Conservation (phyloP, 208 protist species). For the Trypanosoma boissoni region DNA sequence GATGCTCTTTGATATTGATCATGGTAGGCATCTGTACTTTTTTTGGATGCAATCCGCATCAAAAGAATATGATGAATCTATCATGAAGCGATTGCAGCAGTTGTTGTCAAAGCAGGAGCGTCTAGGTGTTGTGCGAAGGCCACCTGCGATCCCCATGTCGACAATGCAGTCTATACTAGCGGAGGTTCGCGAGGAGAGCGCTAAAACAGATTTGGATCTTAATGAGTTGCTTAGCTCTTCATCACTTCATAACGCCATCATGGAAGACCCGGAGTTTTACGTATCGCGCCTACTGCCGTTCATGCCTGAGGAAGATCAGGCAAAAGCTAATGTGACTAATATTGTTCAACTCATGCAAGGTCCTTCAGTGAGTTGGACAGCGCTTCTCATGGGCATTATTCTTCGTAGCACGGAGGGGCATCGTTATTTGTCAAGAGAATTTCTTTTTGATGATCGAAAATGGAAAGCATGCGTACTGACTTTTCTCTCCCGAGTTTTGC, state of each 20-base stretch:
- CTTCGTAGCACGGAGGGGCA: neutral
- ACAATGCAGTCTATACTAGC: slow-evolving; percentile 15
- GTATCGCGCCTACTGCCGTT: neutral
- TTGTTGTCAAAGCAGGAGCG: neutral
- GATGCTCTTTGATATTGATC: slow-evolving; percentile 25
- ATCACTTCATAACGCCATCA: slow-evolving; percentile 12
- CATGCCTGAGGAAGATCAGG: neutral
- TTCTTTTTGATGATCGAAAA: neutral
- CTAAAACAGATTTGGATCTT: slow-evolving; percentile 15
- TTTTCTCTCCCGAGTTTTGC: neutral
- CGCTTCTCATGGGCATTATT: neutral
- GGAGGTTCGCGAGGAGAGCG: slow-evolving; percentile 4
- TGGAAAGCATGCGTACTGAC: neutral
- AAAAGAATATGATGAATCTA: slow-evolving; percentile 9
- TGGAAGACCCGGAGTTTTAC: slow-evolving; percentile 21
- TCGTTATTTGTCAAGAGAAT: neutral
- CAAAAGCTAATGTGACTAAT: neutral
- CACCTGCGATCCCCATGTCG: slow-evolving; percentile 11
- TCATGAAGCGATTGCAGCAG: slow-evolving; percentile 16
- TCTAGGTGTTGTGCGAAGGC: neutral
- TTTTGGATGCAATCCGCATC: slow-evolving; percentile 31
- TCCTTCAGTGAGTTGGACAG: neutral
- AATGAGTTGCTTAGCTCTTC: slow-evolving; percentile 3
- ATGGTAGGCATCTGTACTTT: slow-evolving; percentile 19
- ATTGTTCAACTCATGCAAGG: slow-evolving; percentile 8